These are phyloP conservation scores for Sporothrix euskadiensis DNA, from an alignment of 2,329 filamentous ascomycete species.

Conservation along the genomic window DNA sequence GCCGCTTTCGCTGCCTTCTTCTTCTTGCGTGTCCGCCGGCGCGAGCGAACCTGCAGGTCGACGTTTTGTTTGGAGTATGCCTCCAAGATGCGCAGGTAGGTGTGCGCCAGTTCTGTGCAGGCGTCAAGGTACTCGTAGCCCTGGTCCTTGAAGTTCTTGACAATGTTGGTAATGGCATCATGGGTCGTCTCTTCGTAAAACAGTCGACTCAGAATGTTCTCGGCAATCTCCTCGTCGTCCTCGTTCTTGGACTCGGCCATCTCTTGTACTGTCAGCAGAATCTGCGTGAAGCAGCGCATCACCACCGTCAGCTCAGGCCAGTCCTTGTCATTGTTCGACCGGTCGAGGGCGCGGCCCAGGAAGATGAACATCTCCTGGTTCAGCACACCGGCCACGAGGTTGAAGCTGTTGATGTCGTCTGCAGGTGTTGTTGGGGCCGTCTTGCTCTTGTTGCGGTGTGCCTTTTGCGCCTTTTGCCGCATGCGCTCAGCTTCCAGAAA, in stretches of 20 bases:
- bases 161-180: constrained; percentile 77
- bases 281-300: constrained; percentile 94
- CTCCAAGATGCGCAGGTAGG: constrained; percentile 89
- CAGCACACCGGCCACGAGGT: constrained; percentile 82
- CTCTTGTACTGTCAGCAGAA: constrained; percentile 86
- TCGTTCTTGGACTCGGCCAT: constrained; percentile 83
- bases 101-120: constrained; percentile 84
- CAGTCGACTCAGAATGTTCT: constrained; percentile 95
- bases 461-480: constrained; percentile 58
- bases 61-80: constrained; percentile 92
- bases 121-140: constrained; percentile 92
- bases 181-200: constrained; percentile 98
- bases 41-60: constrained; percentile 88
- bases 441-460: constrained; percentile 46
- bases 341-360: constrained; percentile 79
- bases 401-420: constrained; percentile 72
- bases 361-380: constrained; percentile 95
- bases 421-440: constrained; percentile 33
- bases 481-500: constrained; percentile 83
- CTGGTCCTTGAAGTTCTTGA: constrained; percentile 88
- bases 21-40: constrained; percentile 70
- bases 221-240: constrained; percentile 96
- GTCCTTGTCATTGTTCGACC: constrained; percentile 75
- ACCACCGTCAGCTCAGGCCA: constrained; percentile 85
- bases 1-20: constrained; percentile 60